Evolutionary conservation across 805 yeast genomes (phyloP).

Genomic region (Sugiyamaella smithiae): DNA sequence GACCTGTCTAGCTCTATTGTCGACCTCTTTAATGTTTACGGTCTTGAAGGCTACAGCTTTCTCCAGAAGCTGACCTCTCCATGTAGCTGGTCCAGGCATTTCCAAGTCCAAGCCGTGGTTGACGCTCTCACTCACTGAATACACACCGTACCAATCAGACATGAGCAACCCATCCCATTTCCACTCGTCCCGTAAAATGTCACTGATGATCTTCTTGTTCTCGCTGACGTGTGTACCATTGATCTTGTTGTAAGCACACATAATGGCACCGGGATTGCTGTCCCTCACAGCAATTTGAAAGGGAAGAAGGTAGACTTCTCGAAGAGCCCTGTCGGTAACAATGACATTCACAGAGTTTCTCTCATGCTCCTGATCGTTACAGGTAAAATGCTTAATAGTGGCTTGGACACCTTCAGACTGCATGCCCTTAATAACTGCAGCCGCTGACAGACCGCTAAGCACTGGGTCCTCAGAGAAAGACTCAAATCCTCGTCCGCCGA

Average conservation of each 20-base stretch:
- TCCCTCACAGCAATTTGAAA: constrained; percentile 57
- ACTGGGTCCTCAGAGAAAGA: constrained; percentile 61
- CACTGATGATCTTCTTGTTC: constrained; percentile 41
- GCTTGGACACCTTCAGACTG: constrained; percentile 52
- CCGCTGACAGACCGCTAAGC: constrained; percentile 45
- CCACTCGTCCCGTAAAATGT: constrained; percentile 56
- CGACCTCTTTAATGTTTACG: constrained; percentile 41
- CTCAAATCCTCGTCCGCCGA: constrained; percentile 64
- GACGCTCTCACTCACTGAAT: constrained; percentile 45
- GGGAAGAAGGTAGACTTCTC: constrained; percentile 63
- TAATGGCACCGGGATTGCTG: constrained; percentile 51
- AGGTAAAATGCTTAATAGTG: constrained; percentile 59
- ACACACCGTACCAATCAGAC: constrained; percentile 66
- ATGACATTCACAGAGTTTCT: constrained; percentile 48
- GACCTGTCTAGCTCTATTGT: constrained; percentile 48
- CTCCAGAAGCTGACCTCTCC: constrained; percentile 41
- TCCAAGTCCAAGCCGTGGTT: constrained; percentile 61
- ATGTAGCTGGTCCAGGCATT: constrained; percentile 62
- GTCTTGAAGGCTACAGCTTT: constrained; percentile 45
- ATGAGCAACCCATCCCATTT: constrained; percentile 52
- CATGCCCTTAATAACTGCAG: constrained; percentile 52
- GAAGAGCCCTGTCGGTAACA: constrained; percentile 57
- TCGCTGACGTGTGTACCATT: constrained; percentile 60
- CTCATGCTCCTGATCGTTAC: constrained; percentile 61
- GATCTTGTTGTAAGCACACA: constrained; percentile 63